A percentile compares a stretch with the other conserved stretches of the same genome.
phyloP scores from a whole-genome alignment of 805 yeast species.

The Kockiozyma suomiensis region DNA sequence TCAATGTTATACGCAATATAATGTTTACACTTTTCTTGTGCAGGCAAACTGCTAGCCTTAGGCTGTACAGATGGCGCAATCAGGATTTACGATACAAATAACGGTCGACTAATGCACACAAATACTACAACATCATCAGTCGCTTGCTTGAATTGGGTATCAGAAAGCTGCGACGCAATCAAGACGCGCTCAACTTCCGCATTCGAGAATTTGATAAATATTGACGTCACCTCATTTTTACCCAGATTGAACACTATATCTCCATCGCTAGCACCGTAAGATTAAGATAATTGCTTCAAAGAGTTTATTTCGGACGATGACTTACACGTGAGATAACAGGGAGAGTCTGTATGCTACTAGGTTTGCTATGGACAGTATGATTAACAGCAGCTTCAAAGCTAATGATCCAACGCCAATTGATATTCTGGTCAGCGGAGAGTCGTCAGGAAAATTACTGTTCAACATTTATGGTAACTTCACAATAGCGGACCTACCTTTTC shows the following conservation, averaged over 20 bases:
- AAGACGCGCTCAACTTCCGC: conserved; percentile 2
- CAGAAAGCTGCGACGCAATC: conserved; percentile 13
- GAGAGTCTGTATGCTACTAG: conserved; percentile 27
- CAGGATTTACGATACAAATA: conserved; percentile 30
- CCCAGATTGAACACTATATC: conserved; percentile 26
- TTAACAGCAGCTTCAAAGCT: conserved; percentile 10
- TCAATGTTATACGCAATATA: neutral
- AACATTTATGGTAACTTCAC: conserved; percentile 29
- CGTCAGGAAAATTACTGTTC: conserved; percentile 1
- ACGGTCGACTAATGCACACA: conserved; percentile 22
- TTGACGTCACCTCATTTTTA: conserved; percentile 15
- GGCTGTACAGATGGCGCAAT: conserved; percentile 27
- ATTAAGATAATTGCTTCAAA: neutral
- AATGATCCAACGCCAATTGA: conserved; percentile 21
- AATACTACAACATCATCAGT: conserved; percentile 1
- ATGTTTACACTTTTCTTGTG: neutral
- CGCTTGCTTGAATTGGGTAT: conserved; percentile 23
- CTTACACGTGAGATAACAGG: neutral
- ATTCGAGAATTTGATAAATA: conserved; percentile 22
- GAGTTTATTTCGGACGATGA: neutral
- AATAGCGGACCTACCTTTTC: conserved; percentile 23
- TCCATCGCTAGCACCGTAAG: conserved; percentile 18
- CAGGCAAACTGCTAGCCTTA: conserved; percentile 29
- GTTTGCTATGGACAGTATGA: conserved; percentile 20
- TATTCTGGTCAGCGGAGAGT: conserved; percentile 15